Base-by-base conservation (phyloP, 345 rosid genomes). In the Sonneratia alba region DNA sequence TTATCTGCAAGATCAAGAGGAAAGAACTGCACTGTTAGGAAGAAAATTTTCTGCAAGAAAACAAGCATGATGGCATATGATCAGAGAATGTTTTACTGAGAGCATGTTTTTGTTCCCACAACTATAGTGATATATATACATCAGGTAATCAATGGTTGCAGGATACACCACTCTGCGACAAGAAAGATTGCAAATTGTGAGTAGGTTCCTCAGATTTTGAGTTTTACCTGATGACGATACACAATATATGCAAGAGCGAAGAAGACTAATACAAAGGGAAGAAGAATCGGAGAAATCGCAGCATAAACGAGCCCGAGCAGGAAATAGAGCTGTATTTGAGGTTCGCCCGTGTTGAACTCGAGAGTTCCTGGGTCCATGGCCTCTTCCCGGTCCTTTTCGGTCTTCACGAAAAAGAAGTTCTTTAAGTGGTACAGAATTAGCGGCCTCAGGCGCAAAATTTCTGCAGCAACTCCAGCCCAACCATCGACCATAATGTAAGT, bases 381-480 rank as follows among this genome's bases (percentile, higher is more conserved):
- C 79, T 92, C 97, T 78, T 90, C 91, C 81, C 88, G 84, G 36
- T 95, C 99, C 82, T 88, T 91, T 76, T 88, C 96, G 3, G 97
- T 94, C 85, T 95, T 95, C 70, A 92, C 99, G 68, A 92, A 38
- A 80, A 95, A 91, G 73, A 81, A 85, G 67, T 80, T 92, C 74
- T 95, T 95, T 71, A 92, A 70, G 82, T 90, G 99, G 69, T 85
- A 92, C 32, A 95, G 82, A 71, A 94, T 81, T 72, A 94, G 81
- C 7, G 97, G 96, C 75, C 85, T 90, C 76, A 94, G 69, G 79
- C 99, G 82, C 22, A 94, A 77, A 65, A 91, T 91, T 83, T 94
- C 97, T 57, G 88, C 99, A 6, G 99, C 99, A 32, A 88, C 95
- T 77, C 99, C 97, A 40, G 99, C 97, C 97, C 99, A 94, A 67